phyloP scores from a whole-genome alignment of 2,329 filamentous ascomycete species.

The Aspergillus sp. region DNA sequence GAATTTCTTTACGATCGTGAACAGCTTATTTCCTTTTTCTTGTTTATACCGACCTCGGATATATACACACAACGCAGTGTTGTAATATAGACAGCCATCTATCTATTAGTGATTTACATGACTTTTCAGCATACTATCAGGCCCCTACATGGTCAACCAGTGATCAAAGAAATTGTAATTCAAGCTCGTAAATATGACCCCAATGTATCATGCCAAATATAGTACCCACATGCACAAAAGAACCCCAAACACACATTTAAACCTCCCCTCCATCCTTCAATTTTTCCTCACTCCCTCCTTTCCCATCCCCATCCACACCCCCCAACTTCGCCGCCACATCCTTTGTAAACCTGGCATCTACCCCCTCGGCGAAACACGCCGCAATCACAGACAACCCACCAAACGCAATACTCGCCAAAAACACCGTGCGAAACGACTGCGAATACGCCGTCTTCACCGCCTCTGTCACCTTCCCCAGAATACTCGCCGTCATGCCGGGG shows the following conservation, averaged over 20 bases:
- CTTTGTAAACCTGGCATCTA: not conserved
- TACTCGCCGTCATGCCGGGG: not conserved
- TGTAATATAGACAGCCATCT: conserved; percentile 6
- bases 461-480: not conserved
- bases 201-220: too few species aligned
- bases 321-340: not conserved
- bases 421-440: conserved; percentile 5
- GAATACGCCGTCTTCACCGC: conserved; percentile 5
- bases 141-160: not conserved
- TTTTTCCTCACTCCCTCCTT: not conserved
- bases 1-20: not conserved
- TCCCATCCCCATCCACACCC: too few species aligned
- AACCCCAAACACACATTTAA: too few species aligned
- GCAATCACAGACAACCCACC: not conserved
- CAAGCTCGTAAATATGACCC: too few species aligned
- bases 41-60: conserved; percentile 4
- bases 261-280: not conserved
- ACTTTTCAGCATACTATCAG: not conserved
- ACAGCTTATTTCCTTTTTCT: not conserved
- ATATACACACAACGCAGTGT: conserved; percentile 1
- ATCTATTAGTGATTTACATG: not conserved
- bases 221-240: too few species aligned
- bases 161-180: too few species aligned
- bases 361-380: not conserved
- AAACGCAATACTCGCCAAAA: conserved; percentile 2